A percentile compares a stretch with the other conserved stretches of the same genome.
Conservation (phyloP, 2,329 filamentous ascomycete genomes). For the Pyrenophora graminea region DNA sequence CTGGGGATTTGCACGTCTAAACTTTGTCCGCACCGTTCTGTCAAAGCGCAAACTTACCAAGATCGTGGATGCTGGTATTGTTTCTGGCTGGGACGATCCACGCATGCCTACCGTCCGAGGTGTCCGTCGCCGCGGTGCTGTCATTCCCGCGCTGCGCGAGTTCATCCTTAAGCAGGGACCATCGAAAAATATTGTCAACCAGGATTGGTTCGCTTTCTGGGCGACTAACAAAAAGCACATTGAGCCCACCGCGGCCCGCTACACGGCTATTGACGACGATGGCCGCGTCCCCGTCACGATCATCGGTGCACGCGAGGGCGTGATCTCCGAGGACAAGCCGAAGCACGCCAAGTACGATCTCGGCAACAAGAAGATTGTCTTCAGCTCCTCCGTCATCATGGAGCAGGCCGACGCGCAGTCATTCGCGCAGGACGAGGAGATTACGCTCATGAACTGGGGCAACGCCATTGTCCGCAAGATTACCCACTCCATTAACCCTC, state of each 20-base stretch:
- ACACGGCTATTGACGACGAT: slow-evolving; percentile 66
- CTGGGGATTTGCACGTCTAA: slow-evolving; percentile 84
- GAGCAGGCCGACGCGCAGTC: slow-evolving; percentile 85
- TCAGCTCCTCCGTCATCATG: slow-evolving; percentile 76
- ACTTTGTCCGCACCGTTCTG: slow-evolving; percentile 80
- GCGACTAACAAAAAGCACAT: slow-evolving; percentile 60
- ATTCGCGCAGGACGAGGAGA: slow-evolving; percentile 84
- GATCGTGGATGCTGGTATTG: slow-evolving; percentile 74
- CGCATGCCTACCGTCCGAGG: slow-evolving; percentile 85
- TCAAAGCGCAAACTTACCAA: slow-evolving; percentile 87
- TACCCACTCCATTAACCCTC: slow-evolving; percentile 55
- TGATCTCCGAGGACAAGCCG: slow-evolving; percentile 73
- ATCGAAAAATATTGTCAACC: slow-evolving; percentile 79
- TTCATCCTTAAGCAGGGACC: slow-evolving; percentile 86
- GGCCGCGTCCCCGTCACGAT: slow-evolving; percentile 73
- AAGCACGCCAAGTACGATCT: slow-evolving; percentile 90
- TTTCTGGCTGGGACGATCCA: slow-evolving; percentile 85
- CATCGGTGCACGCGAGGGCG: slow-evolving; percentile 60
- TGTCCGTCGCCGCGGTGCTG: slow-evolving; percentile 77
- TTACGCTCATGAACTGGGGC: slow-evolving; percentile 97
- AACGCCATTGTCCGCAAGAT: slow-evolving; percentile 79
- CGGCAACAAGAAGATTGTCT: slow-evolving; percentile 83
- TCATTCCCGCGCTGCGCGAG: slow-evolving; percentile 75
- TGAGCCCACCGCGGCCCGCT: slow-evolving; percentile 54
- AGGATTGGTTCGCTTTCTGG: slow-evolving; percentile 75